Evolutionary conservation across 352 stramenopile species (phyloP).

Genomic region (Globisporangium alternatum): DNA sequence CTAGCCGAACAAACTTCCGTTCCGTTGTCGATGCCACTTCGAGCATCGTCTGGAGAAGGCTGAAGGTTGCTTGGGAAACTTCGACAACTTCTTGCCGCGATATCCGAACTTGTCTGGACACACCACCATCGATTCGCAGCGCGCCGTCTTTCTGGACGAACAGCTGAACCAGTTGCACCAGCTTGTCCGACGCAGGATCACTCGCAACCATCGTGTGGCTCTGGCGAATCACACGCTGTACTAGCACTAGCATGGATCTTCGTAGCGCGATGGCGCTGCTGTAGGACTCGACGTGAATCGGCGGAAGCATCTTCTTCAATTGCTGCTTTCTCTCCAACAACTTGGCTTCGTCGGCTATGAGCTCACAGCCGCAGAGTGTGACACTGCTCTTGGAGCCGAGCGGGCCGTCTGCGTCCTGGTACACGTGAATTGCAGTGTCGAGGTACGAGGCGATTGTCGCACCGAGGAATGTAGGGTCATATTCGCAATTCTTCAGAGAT

Average conservation of each 20-base stretch:
- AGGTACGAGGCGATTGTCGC: slow-evolving; percentile 46
- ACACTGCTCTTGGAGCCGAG: slow-evolving; percentile 32
- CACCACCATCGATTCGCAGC: slow-evolving; percentile 16
- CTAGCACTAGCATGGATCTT: slow-evolving; percentile 30
- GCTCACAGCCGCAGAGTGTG: slow-evolving; percentile 48
- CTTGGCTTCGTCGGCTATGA: slow-evolving; percentile 23
- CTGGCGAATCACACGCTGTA: slow-evolving; percentile 29
- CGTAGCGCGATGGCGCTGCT: slow-evolving; percentile 31
- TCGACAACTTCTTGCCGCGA: slow-evolving; percentile 23
- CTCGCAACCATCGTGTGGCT: slow-evolving; percentile 32
- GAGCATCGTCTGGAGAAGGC: slow-evolving; percentile 37
- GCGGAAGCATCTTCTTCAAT: slow-evolving; percentile 46
- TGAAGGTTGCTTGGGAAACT: slow-evolving; percentile 29
- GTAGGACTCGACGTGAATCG: slow-evolving; percentile 43
- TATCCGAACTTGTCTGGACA: slow-evolving; percentile 13
- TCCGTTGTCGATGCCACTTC: slow-evolving; percentile 23
- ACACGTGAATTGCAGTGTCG: slow-evolving; percentile 60
- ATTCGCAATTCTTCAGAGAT: slow-evolving; percentile 31
- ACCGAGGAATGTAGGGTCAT: slow-evolving; percentile 17
- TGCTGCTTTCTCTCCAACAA: slow-evolving; percentile 37
- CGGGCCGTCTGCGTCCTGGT: slow-evolving; percentile 53
- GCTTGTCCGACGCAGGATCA: slow-evolving; percentile 26
- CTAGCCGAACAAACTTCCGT: slow-evolving; percentile 34
- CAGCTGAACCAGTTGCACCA: slow-evolving; percentile 37
- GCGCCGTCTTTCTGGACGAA: slow-evolving; percentile 37